Conservation (phyloP, 768 basidiomycete species). For the Pholiota molesta region DNA sequence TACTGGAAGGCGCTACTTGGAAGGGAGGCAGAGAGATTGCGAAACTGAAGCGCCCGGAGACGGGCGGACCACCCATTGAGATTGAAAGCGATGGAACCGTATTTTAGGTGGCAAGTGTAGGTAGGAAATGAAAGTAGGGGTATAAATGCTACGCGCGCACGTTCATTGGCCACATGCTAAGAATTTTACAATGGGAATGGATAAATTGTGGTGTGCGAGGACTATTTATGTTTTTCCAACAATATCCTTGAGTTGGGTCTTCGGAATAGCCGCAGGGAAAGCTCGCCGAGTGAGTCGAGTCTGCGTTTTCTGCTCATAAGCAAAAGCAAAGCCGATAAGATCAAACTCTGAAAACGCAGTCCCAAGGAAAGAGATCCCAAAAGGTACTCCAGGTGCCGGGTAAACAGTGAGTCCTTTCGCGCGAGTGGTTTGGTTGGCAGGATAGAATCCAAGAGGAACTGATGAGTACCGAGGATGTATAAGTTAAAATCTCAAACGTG, state of each 20-base stretch:
- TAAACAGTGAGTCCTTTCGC: constrained; percentile 32
- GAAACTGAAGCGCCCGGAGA: constrained; percentile 67
- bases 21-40: constrained; percentile 96
- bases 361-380: constrained; percentile 63
- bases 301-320: constrained; percentile 66
- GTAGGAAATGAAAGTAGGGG: too few relatives aligned
- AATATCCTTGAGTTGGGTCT: constrained; percentile 45
- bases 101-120: constrained; percentile 42
- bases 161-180: too few relatives aligned
- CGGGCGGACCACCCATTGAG: constrained; percentile 84
- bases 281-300: constrained; percentile 49
- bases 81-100: constrained; percentile 87
- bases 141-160: too few relatives aligned
- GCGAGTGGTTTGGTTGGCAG: constrained; percentile 42
- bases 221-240: constrained; percentile 17
- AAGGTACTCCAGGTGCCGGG: constrained; percentile 58
- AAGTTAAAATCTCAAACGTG: not conserved
- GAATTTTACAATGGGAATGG: too few relatives aligned
- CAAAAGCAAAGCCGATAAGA: constrained; percentile 59
- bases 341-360: constrained; percentile 61
- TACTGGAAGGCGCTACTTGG: constrained; percentile 96
- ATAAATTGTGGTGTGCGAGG: too few relatives aligned
- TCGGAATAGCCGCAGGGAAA: constrained; percentile 56
- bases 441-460: constrained; percentile 65
- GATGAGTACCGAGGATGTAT: not conserved